Conservation (phyloP, 2,329 filamentous ascomycete species). For the Verticillium zaregamsianum region DNA sequence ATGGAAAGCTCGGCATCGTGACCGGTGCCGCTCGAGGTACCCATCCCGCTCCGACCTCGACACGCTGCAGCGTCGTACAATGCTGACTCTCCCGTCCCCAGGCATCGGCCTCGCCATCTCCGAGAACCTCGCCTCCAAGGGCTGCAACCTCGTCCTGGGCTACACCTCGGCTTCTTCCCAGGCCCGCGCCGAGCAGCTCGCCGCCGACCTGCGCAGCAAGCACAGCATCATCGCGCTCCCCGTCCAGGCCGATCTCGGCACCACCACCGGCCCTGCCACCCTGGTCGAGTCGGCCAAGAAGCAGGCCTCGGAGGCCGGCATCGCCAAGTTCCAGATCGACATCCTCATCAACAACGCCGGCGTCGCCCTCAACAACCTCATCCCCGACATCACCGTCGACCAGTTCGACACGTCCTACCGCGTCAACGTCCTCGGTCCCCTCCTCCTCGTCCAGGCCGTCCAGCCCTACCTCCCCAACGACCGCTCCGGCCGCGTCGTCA, state of each 20-base stretch:
- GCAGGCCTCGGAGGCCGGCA: not conserved
- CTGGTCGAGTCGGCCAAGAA: constrained; percentile 53
- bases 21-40: constrained; percentile 76
- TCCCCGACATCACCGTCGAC: constrained; percentile 57
- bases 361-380: constrained; percentile 58
- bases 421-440: constrained; percentile 77
- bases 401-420: constrained; percentile 71
- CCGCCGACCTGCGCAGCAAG: constrained; percentile 47
- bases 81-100: constrained; percentile 26
- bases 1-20: constrained; percentile 74
- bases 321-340: constrained; percentile 59
- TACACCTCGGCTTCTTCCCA: constrained; percentile 51
- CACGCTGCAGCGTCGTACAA: not conserved
- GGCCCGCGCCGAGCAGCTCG: constrained; percentile 54
- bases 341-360: constrained; percentile 89
- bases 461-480: constrained; percentile 65
- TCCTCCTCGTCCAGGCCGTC: constrained; percentile 72
- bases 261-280: constrained; percentile 53
- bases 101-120: constrained; percentile 67
- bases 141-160: constrained; percentile 64
- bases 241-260: constrained; percentile 69
- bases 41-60: not conserved
- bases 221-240: constrained; percentile 57
- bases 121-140: constrained; percentile 68
- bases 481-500: constrained; percentile 55